Conservation (phyloP, 2,329 filamentous ascomycete species). For the Fusarium napiforme region DNA sequence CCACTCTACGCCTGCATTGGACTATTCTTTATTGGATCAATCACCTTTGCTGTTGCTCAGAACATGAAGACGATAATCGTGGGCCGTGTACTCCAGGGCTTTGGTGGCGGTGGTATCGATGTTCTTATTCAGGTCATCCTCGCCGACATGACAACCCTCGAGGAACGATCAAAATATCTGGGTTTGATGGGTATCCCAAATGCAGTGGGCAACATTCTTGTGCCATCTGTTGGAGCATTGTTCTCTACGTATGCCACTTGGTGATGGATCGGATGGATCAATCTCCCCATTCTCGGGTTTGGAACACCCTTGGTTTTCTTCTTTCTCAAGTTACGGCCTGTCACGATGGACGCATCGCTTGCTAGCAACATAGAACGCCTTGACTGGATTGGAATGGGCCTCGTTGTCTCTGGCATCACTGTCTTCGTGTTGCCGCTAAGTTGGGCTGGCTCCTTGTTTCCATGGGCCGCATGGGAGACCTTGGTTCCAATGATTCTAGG, state of each 20-base stretch:
- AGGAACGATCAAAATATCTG: slow-evolving; percentile 8
- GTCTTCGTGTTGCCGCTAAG: slow-evolving; percentile 12
- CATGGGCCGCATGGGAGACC: slow-evolving; percentile 15
- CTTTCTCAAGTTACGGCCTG: slow-evolving; percentile 7
- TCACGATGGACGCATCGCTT: background rate
- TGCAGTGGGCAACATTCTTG: slow-evolving; percentile 10
- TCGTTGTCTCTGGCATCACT: slow-evolving; percentile 11
- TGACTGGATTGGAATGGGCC: slow-evolving; percentile 15
- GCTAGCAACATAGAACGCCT: slow-evolving; percentile 5
- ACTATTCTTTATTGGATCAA: slow-evolving; percentile 7
- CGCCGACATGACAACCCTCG: slow-evolving; percentile 8
- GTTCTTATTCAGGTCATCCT: slow-evolving; percentile 14
- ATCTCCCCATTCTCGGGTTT: slow-evolving; percentile 7
- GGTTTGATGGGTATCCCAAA: slow-evolving; percentile 13
- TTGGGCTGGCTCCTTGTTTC: slow-evolving; percentile 18
- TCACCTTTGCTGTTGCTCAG: slow-evolving; percentile 10
- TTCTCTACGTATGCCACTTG: slow-evolving; percentile 11
- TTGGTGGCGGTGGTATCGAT: slow-evolving; percentile 17
- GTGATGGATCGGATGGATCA: slow-evolving; percentile 23
- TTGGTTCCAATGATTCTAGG: slow-evolving; percentile 8
- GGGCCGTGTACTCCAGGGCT: slow-evolving; percentile 12
- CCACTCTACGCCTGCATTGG: slow-evolving; percentile 4
- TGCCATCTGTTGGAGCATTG: background rate
- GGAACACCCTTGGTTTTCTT: slow-evolving; percentile 13
- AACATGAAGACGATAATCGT: slow-evolving; percentile 14